A percentile compares a stretch with the other conserved stretches of the same genome.
These are phyloP conservation scores for Colletotrichum gloeosporioides DNA, from an alignment of 2,329 filamentous ascomycete genomes.

Conservation along the genomic window DNA sequence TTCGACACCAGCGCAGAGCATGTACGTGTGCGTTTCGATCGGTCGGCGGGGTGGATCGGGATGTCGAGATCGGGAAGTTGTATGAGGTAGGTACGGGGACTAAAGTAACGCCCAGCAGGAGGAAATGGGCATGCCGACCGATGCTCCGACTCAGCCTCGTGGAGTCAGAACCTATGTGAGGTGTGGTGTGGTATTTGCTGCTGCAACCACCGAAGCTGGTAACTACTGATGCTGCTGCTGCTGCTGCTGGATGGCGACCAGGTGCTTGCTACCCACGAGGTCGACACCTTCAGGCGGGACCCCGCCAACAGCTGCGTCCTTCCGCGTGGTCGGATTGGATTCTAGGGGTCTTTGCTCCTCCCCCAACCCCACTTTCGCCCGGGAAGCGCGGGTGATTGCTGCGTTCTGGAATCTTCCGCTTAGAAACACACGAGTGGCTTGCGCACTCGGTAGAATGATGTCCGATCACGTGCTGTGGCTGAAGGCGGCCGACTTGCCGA, in stretches of 20 bases:
- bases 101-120: not conserved
- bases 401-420: constrained; percentile 22
- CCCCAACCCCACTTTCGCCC: constrained; percentile 5
- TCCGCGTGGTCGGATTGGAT: constrained; percentile 2
- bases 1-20: not conserved
- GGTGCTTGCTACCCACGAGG: not conserved
- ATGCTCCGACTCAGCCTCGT: not conserved
- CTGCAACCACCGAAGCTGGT: not conserved
- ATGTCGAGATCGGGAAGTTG: not conserved
- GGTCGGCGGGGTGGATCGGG: not conserved
- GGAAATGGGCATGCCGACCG: not conserved
- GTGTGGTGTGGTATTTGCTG: not conserved
- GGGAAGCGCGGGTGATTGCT: constrained; percentile 1
- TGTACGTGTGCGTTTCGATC: not conserved
- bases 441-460: not conserved
- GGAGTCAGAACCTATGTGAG: not conserved
- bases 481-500: not conserved
- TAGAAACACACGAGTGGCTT: constrained; percentile 18
- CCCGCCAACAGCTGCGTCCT: not conserved
- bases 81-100: not conserved
- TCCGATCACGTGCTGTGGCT: constrained; percentile 10
- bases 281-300: not conserved
- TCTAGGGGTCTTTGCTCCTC: constrained; percentile 2
- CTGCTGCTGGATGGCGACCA: not conserved
- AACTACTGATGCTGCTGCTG: not conserved